Evolutionary conservation across 164 flowering plant genomes (phyloP).

Genomic region (Euptelea pleiosperma): DNA sequence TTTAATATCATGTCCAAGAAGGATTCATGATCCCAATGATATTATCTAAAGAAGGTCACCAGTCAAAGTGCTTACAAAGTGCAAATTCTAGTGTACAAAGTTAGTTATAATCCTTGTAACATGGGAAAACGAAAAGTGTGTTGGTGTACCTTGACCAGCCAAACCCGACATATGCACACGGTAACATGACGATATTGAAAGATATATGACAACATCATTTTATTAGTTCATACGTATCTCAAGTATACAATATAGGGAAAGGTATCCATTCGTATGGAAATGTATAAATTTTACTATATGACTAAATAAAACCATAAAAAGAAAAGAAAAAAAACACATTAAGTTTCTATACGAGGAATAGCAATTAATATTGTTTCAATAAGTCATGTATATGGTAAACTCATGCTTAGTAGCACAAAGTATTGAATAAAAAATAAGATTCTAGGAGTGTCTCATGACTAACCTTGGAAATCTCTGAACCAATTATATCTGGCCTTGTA

Average conservation of each 20-base stretch:
- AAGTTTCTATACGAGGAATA: too few relatives aligned
- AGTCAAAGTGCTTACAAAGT: too few relatives aligned
- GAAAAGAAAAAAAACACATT: not conserved
- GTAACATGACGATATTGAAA: not conserved
- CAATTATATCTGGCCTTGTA: constrained; percentile 97
- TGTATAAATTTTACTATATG: too few relatives aligned
- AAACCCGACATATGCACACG: not conserved
- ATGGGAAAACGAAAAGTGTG: too few relatives aligned
- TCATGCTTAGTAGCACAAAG: too few relatives aligned
- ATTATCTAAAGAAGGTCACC: too few relatives aligned
- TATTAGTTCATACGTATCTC: not conserved
- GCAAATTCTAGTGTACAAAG: too few relatives aligned
- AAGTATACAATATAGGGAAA: not conserved
- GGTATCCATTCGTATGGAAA: not conserved
- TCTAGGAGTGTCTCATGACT: constrained; percentile 9
- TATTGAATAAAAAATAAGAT: not conserved
- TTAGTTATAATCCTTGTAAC: too few relatives aligned
- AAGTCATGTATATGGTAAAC: too few relatives aligned
- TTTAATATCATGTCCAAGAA: too few relatives aligned
- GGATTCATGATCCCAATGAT: too few relatives aligned
- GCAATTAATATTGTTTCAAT: too few relatives aligned
- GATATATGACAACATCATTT: not conserved
- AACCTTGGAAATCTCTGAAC: constrained; percentile 86
- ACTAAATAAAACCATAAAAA: not conserved
- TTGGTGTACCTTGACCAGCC: not conserved